Evolutionary conservation across 169 alveolate genomes (phyloP), one percentile per base, ranked within the genome.

Genomic region (Cryptosporidium baileyi): DNA sequence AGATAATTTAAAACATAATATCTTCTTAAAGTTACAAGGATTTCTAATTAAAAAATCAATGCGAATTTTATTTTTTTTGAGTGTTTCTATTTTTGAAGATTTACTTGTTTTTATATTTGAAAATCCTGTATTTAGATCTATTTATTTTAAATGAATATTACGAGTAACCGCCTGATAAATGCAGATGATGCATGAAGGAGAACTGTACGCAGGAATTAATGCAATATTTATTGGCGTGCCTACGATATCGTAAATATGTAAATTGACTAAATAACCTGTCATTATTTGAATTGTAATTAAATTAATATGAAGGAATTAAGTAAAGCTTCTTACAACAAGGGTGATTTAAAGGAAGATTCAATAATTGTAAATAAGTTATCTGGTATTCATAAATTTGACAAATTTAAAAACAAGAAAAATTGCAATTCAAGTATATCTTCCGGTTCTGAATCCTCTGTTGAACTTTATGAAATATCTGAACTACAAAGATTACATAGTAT

Each of bases 241-340:
- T 65, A 49, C 81, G 81, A 65, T 65, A 65, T 65, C 81, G 81
- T 24, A n/a, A 47, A 44, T 65, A 28, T 60, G 81, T 47, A 49
- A 49, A 44, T 26, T 45, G 40, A 61, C n/a, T 44, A 38, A 28
- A 65, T n/a, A 26, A 24, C 17, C 13, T 65, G 11, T 62, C 47
- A 24, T 49, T 51, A 30, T 62, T 40, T 62, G 60, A 26, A n/a
- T 47, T n/a, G 59, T 47, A 11, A 7, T 17, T 5, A 17, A 57
- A 17, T 28, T 28, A 44, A 51, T 45, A 65, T 65, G 81, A 47
- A 65, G 24, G 47, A 51, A 47, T 44, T 32, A 28, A 38, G 47
- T 30, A 65, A 26, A 17, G 43, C 40, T 51, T 41, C 49, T 8
- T 54, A 62, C 28, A 45, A 65, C 15, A 15, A 19, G 47, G 47